Evolutionary conservation across 306 rosid species (phyloP).

Genomic region (Pyrus communis): DNA sequence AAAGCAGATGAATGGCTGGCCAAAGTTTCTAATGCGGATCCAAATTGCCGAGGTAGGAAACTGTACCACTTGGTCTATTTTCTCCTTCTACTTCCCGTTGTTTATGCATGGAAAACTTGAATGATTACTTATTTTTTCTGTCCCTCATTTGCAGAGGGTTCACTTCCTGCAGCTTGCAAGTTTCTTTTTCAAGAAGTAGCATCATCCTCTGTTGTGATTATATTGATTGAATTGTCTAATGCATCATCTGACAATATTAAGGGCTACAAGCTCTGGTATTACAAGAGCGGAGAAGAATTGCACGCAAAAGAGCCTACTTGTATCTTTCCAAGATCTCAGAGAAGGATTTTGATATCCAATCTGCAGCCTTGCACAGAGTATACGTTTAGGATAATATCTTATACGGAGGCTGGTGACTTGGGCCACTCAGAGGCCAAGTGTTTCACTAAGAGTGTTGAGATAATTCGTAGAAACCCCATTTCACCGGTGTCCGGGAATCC

Average conservation of each 20-base stretch:
- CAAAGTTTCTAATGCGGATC: conserved; percentile 40
- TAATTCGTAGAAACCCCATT: conserved; percentile 48
- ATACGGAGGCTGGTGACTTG: conserved; percentile 61
- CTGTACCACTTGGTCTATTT: conserved; percentile 2
- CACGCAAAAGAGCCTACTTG: conserved; percentile 71
- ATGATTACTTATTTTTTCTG: conserved; percentile 20
- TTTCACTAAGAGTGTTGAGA: conserved; percentile 86
- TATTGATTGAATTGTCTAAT: conserved; percentile 67
- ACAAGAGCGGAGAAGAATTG: conserved; percentile 62
- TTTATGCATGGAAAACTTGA: conserved; percentile 4
- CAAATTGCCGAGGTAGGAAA: conserved; percentile 65
- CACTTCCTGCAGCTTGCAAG: conserved; percentile 99
- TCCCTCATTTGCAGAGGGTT: conserved; percentile 57
- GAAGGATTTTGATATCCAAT: conserved; percentile 80
- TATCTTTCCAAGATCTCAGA: conserved; percentile 74
- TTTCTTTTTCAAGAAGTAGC: conserved; percentile 84
- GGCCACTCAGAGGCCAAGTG: conserved; percentile 99
- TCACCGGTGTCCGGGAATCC: conserved; percentile 26
- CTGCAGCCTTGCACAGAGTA: conserved; percentile 91
- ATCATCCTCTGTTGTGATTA: conserved; percentile 70
- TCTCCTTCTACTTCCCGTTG: conserved; percentile 14
- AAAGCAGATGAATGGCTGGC: conserved; percentile 85
- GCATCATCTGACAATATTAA: conserved; percentile 45
- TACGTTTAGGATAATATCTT: conserved; percentile 77
- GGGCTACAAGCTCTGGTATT: conserved; percentile 97